Conservation (phyloP, 2,329 filamentous ascomycete species). For the Neurospora sp. region DNA sequence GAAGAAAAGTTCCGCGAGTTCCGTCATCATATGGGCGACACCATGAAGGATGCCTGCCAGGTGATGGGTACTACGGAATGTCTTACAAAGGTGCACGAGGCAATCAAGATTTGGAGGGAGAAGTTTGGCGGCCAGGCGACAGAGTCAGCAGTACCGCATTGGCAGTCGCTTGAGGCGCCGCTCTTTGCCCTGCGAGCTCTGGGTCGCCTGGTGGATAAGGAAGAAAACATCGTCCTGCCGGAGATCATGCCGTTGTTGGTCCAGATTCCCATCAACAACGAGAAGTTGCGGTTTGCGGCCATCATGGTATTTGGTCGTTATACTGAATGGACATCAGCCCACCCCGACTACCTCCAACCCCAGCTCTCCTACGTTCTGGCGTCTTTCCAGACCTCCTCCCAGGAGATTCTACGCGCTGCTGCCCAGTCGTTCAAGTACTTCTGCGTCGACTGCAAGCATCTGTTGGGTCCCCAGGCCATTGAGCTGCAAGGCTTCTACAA, state of each 20-base stretch:
- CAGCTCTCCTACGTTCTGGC: constrained; percentile 95
- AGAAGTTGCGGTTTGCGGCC: constrained; percentile 96
- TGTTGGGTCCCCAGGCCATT: constrained; percentile 71
- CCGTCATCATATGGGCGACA: constrained; percentile 93
- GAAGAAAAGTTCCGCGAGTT: constrained; percentile 98
- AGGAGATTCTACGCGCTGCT: constrained; percentile 83
- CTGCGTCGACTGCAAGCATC: constrained; percentile 84
- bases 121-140: constrained; percentile 69
- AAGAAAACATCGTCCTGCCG: constrained; percentile 78
- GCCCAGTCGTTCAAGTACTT: constrained; percentile 95
- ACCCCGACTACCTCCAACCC: constrained; percentile 82
- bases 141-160: constrained; percentile 71
- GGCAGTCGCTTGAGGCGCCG: constrained; percentile 93
- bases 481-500: constrained; percentile 91
- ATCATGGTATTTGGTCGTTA: constrained; percentile 97
- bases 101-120: constrained; percentile 82
- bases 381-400: constrained; percentile 79
- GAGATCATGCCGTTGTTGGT: constrained; percentile 90
- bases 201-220: constrained; percentile 87
- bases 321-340: constrained; percentile 93
- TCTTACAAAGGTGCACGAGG: constrained; percentile 73
- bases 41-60: constrained; percentile 92
- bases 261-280: constrained; percentile 89
- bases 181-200: constrained; percentile 93
- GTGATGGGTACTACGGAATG: constrained; percentile 92